A percentile compares a stretch with the other conserved stretches of the same genome.
Evolutionary conservation across 352 stramenopile species (phyloP).

Genomic region (Thalassiosira mediterranea): DNA sequence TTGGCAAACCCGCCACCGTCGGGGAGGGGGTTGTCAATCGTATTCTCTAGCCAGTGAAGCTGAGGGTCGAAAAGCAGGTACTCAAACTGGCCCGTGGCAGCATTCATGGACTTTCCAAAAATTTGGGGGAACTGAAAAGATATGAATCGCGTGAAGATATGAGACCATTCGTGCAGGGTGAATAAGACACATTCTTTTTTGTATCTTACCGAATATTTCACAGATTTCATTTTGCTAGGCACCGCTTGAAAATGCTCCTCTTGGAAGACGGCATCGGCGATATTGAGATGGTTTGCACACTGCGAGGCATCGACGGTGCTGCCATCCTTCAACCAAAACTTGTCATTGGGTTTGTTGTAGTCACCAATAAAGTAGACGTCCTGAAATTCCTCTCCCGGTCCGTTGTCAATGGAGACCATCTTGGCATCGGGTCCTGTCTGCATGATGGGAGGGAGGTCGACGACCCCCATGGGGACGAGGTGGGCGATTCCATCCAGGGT

Average conservation of each 20-base stretch:
- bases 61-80: constrained; percentile 40
- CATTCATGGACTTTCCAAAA: constrained; percentile 4
- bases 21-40: constrained; percentile 44
- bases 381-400: background rate
- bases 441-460: background rate
- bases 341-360: background rate
- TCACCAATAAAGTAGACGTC: background rate
- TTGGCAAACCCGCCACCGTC: constrained; percentile 46
- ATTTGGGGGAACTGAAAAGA: no score
- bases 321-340: background rate
- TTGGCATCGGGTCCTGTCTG: background rate
- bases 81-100: background rate
- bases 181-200: no score
- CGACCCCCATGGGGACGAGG: background rate
- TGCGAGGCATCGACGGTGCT: background rate
- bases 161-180: no score
- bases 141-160: no score
- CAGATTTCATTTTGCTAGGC: no score
- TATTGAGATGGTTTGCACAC: background rate
- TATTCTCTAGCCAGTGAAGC: constrained; percentile 42
- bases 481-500: background rate
- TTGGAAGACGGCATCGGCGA: background rate
- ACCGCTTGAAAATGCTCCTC: no score
- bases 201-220: no score
- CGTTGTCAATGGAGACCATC: background rate